Evolutionary conservation across 306 rosid species (phyloP).

Genomic region (barrel medic (Medicago truncatula)): DNA sequence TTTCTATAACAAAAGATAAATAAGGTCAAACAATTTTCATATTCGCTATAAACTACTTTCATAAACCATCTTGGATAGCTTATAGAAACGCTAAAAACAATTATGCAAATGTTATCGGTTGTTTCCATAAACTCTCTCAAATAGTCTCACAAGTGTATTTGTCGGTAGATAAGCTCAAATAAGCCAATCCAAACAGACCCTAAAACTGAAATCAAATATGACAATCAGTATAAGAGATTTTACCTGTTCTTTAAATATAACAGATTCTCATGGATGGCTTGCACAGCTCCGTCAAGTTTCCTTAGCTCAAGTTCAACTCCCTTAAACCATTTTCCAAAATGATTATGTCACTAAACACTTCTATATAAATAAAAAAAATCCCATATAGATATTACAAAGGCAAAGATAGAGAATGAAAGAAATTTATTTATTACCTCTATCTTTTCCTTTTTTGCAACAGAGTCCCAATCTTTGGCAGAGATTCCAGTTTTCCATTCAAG

Average conservation of each 20-base stretch:
- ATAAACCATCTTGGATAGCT: too few species aligned
- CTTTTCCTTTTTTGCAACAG: constrained; percentile 62
- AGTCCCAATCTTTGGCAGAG: constrained; percentile 61
- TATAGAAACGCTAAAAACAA: neutral
- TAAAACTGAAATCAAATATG: constrained; percentile 1
- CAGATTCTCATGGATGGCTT: constrained; percentile 60
- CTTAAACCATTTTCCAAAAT: constrained; percentile 41
- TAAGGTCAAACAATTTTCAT: neutral
- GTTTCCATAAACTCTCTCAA: neutral
- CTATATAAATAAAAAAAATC: neutral
- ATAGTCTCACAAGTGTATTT: neutral
- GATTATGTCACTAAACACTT: constrained; percentile 1
- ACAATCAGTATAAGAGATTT: constrained; percentile 18
- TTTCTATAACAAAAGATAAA: neutral
- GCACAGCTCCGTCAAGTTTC: constrained; percentile 64
- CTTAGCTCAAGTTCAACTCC: constrained; percentile 68
- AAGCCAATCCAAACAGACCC: neutral
- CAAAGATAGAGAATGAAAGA: neutral
- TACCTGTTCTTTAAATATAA: constrained; percentile 57
- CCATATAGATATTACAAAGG: neutral
- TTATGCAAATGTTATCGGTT: too few species aligned
- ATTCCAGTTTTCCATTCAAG: constrained; percentile 72
- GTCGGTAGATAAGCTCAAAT: neutral
- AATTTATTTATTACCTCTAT: constrained; percentile 48
- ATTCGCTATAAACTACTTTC: too few species aligned